A percentile compares a stretch with the other conserved stretches of the same genome.
phyloP scores from a whole-genome alignment of 345 rosid genomes.

The Eucalyptus globulus region DNA sequence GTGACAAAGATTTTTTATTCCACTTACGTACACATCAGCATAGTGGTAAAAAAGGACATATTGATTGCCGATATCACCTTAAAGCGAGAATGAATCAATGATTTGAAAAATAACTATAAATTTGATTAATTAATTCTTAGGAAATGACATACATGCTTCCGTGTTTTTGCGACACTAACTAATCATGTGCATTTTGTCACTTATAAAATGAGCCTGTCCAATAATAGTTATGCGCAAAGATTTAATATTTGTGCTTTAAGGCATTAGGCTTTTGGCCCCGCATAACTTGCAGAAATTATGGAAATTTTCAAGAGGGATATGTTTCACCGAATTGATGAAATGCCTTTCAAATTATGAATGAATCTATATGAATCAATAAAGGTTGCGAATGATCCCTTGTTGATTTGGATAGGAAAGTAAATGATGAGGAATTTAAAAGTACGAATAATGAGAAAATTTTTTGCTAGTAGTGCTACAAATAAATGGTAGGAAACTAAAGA shows the following conservation, averaged over 20 bases:
- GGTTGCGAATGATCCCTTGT: accelerated
- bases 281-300: background rate
- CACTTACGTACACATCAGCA: background rate
- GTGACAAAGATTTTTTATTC: background rate
- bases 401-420: no score
- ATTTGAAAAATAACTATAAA: background rate
- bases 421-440: background rate
- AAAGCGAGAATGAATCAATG: background rate
- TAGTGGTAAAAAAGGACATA: background rate
- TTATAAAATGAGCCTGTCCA: background rate
- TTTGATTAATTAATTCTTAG: background rate
- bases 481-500: background rate
- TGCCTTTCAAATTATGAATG: background rate
- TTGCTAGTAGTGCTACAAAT: no score
- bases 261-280: background rate
- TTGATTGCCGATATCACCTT: background rate
- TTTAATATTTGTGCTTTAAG: background rate
- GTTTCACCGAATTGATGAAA: background rate
- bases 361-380: background rate
- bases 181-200: background rate
- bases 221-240: background rate
- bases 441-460: accelerated
- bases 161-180: background rate
- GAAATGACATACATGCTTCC: background rate
- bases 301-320: background rate